Evolutionary conservation across 1,284 basidiomycete species (phyloP).

Genomic region (Austroboletus novae-zelandiae): DNA sequence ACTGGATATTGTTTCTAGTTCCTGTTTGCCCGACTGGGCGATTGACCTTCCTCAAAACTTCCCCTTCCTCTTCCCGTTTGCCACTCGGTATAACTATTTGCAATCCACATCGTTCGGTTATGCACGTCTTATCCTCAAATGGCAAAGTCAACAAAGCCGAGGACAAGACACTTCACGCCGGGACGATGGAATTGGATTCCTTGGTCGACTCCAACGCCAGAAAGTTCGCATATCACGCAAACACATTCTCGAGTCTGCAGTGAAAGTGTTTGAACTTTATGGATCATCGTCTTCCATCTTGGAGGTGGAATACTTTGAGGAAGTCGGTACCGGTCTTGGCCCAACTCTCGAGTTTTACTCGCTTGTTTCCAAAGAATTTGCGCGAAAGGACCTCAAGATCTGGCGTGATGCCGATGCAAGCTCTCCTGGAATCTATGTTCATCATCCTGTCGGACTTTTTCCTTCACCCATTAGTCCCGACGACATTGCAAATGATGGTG

Average conservation of each 20-base stretch:
- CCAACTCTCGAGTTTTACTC: constrained; percentile 99
- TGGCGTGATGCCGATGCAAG: constrained; percentile 86
- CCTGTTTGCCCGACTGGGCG: constrained; percentile 96
- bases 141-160: constrained; percentile 81
- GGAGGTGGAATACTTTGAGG: constrained; percentile 98
- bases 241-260: constrained; percentile 94
- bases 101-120: constrained; percentile 98
- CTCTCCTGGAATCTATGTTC: constrained; percentile 66
- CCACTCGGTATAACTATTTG: constrained; percentile 94
- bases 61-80: constrained; percentile 98
- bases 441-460: constrained; percentile 84
- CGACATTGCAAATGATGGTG: constrained; percentile 65
- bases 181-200: constrained; percentile 88
- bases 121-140: constrained; percentile 86
- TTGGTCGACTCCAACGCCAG: constrained; percentile 90
- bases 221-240: constrained; percentile 96
- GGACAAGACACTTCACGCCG: constrained; percentile 73
- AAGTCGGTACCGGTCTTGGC: constrained; percentile 96
- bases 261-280: constrained; percentile 97
- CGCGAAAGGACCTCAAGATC: constrained; percentile 80
- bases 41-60: constrained; percentile 91
- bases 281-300: constrained; percentile 90
- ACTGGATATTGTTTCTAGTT: constrained; percentile 44
- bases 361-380: constrained; percentile 91
- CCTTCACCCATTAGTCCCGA: constrained; percentile 76